Evolutionary conservation across 2,329 filamentous ascomycete species (phyloP).

Genomic region (Sarocladium brachiariae): DNA sequence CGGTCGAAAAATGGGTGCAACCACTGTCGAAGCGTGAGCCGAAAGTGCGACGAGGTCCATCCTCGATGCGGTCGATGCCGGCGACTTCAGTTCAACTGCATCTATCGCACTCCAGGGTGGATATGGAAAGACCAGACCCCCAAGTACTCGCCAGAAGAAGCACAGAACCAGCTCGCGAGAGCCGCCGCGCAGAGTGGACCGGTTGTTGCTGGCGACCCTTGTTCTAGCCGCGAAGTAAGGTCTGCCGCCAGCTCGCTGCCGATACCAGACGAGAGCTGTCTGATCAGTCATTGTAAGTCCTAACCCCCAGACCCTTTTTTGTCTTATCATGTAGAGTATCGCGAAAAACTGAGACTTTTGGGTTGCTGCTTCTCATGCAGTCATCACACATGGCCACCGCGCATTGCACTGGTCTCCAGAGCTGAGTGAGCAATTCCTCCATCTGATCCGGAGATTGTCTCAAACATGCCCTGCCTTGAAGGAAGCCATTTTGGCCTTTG

Average conservation of each 20-base stretch:
- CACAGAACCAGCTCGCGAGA: background rate
- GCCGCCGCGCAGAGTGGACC: no score
- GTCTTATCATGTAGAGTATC: no score
- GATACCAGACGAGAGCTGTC: background rate
- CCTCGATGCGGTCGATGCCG: background rate
- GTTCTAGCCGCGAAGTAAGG: background rate
- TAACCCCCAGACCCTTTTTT: background rate
- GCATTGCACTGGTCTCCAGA: background rate
- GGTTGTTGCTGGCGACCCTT: no score
- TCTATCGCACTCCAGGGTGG: background rate
- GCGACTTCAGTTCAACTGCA: background rate
- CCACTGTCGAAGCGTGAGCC: background rate
- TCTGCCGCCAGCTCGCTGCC: background rate
- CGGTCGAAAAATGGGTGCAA: background rate
- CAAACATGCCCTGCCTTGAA: background rate
- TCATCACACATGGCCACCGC: background rate
- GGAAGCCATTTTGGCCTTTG: background rate
- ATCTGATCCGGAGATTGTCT: background rate
- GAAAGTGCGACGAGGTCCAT: background rate
- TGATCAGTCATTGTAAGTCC: background rate
- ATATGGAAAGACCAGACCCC: background rate
- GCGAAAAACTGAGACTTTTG: background rate
- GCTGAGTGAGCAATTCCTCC: background rate
- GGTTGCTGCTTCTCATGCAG: background rate
- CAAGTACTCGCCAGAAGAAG: background rate